These are phyloP conservation scores for Taphrina flavorubra DNA, from an alignment of 1,139 yeast genomes.

Conservation along the genomic window DNA sequence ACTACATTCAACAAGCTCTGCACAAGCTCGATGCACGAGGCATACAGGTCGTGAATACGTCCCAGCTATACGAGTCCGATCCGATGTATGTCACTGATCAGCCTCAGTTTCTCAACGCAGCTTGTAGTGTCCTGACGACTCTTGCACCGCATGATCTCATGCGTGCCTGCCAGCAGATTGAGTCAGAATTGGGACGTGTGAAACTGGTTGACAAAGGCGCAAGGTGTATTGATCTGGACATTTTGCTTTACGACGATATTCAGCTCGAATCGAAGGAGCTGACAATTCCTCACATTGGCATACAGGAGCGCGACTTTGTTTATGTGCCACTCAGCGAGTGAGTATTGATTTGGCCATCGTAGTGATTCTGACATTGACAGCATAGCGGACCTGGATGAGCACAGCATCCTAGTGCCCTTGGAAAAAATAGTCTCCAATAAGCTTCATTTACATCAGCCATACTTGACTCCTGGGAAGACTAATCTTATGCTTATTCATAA, in stretches of 20 bases:
- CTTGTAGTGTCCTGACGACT: conserved; percentile 58
- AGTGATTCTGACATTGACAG: neutral
- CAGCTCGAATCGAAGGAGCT: conserved; percentile 58
- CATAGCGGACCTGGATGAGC: conserved; percentile 26
- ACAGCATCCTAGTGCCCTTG: conserved; percentile 9
- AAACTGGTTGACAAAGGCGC: conserved; percentile 90
- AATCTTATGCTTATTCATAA: conserved; percentile 83
- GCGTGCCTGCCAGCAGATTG: conserved; percentile 70
- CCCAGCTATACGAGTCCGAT: conserved; percentile 81
- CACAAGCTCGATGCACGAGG: conserved; percentile 56
- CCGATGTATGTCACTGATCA: conserved; percentile 92
- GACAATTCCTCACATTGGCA: conserved; percentile 80
- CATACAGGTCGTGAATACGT: conserved; percentile 63
- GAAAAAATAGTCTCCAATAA: conserved; percentile 7
- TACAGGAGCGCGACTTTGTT: conserved; percentile 90
- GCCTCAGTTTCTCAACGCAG: conserved; percentile 75
- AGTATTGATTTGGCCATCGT: neutral
- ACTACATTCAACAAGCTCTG: conserved; percentile 66
- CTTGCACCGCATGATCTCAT: conserved; percentile 70
- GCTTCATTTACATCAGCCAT: conserved; percentile 24
- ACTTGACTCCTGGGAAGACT: conserved; percentile 49
- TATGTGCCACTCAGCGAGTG: conserved; percentile 81
- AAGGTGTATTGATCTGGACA: conserved; percentile 85
- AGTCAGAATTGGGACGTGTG: conserved; percentile 69
- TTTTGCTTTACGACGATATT: conserved; percentile 69